Evolutionary conservation across 1,284 basidiomycete species (phyloP), one percentile per base, ranked within the genome.

Genomic region (Sparassis latifolia): DNA sequence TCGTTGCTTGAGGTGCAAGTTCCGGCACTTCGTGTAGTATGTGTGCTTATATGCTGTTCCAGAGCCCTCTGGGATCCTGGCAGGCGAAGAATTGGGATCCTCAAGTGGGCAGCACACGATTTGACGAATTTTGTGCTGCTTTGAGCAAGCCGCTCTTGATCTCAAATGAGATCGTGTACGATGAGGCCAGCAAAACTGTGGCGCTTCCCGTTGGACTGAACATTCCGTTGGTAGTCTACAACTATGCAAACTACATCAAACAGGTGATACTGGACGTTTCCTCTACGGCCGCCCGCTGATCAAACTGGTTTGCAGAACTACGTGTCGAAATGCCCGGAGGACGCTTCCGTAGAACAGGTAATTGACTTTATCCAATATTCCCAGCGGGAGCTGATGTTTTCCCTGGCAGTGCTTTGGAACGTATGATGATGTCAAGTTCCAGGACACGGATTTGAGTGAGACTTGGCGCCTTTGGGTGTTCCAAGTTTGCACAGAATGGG

Each of bases 401-500:
- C 38, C 48, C 51, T 42, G 10, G 30, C 42, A 92, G 82, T 97
- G 95, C 68, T 97, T 97, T 62, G 91, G 91, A 12, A 88, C 90
- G 0, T 80, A 77, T 52, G 72, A 96, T 58, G 86, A 86, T 57
- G 60, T 72, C 1, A 74, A 80, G 58, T 96, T 82, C 68, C 76
- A 77, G 54, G 73, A 76, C 10, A 79, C 77, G 0, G 78, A 76
- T 10, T 68, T 91, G 5, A 72, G 80, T 52, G 78, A 89, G 64
- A 77, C 75, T 0, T 95, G 92, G 91, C 77, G 92, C 42, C 73
- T 89, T 9, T 98, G 95, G 95, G 66, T 77, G 2, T 98, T 93
- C 78, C 94, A 97, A 67, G 83, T 86, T 52, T 97, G 92, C 71
- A 94, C 89, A 0, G 83, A 95, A 62, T 97, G 94, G 93, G 95